These are phyloP conservation scores for Pichia occidentalis DNA, from an alignment of 805 yeast genomes.

Conservation along the genomic window DNA sequence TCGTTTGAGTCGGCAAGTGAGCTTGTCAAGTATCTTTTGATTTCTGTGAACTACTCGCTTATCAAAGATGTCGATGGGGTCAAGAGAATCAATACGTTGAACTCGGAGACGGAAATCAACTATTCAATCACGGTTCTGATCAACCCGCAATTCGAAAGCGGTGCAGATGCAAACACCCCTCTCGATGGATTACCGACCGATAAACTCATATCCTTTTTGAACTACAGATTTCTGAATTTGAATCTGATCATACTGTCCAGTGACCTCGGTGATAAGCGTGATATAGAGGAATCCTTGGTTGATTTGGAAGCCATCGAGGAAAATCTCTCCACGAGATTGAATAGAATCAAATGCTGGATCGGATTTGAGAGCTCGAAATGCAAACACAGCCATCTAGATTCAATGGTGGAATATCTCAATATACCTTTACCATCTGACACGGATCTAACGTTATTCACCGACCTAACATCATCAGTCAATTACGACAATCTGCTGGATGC, in stretches of 20 bases:
- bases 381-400: constrained; percentile 24
- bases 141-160: not conserved
- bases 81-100: not conserved
- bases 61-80: not conserved
- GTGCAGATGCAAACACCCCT: not conserved
- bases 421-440: constrained; percentile 2
- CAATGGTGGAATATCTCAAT: constrained; percentile 30
- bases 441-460: constrained; percentile 12
- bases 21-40: too few relatives aligned
- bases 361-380: constrained; percentile 29
- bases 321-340: constrained; percentile 23
- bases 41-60: not conserved
- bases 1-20: too few relatives aligned
- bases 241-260: constrained; percentile 19
- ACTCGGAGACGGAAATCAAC: constrained; percentile 8
- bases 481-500: constrained; percentile 24
- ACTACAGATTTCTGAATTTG: constrained; percentile 26
- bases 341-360: constrained; percentile 37
- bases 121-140: constrained; percentile 8
- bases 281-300: too few relatives aligned
- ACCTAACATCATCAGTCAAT: constrained; percentile 26
- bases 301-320: constrained; percentile 4
- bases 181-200: constrained; percentile 3
- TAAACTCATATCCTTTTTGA: constrained; percentile 13
- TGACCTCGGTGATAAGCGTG: constrained; percentile 7